phyloP scores from a whole-genome alignment of 2,329 filamentous ascomycete species.

The Talaromyces sp. region DNA sequence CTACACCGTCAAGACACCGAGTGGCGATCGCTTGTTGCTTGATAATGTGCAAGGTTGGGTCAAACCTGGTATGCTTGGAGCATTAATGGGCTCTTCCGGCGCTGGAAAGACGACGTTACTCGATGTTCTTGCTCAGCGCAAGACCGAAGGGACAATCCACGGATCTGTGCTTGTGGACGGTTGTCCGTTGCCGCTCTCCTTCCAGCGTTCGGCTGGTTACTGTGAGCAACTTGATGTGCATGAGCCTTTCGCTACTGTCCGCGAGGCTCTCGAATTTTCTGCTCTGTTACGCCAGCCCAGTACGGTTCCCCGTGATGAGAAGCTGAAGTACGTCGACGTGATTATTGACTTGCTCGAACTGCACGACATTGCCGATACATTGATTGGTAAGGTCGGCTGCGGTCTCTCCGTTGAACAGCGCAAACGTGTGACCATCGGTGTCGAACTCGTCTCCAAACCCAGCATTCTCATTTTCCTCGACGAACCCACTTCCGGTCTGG shows the following conservation, averaged over 20 bases:
- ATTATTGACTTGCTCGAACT: constrained; percentile 63
- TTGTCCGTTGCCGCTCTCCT: constrained; percentile 55
- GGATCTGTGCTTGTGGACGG: constrained; percentile 67
- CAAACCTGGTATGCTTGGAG: constrained; percentile 72
- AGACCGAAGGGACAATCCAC: constrained; percentile 58
- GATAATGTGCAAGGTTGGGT: constrained; percentile 70
- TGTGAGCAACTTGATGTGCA: constrained; percentile 68
- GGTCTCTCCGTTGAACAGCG: constrained; percentile 61
- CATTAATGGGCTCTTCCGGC: constrained; percentile 72
- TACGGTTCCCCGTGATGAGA: constrained; percentile 52
- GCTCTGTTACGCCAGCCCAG: constrained; percentile 58
- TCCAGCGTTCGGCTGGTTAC: constrained; percentile 65
- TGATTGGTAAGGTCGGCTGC: constrained; percentile 48
- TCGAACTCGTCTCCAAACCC: constrained; percentile 66
- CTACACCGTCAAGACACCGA: constrained; percentile 63
- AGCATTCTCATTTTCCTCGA: constrained; percentile 65
- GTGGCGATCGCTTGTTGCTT: constrained; percentile 55
- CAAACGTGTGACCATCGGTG: constrained; percentile 67
- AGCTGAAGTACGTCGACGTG: constrained; percentile 61
- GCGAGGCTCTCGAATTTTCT: constrained; percentile 64
- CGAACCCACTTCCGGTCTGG: constrained; percentile 66
- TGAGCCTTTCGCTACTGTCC: constrained; percentile 61
- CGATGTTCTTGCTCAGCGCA: constrained; percentile 69
- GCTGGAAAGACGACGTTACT: constrained; percentile 74
- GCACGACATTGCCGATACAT: constrained; percentile 59